phyloP scores from a whole-genome alignment of 257 asterid genomes.

The Cinchona pubescens region DNA sequence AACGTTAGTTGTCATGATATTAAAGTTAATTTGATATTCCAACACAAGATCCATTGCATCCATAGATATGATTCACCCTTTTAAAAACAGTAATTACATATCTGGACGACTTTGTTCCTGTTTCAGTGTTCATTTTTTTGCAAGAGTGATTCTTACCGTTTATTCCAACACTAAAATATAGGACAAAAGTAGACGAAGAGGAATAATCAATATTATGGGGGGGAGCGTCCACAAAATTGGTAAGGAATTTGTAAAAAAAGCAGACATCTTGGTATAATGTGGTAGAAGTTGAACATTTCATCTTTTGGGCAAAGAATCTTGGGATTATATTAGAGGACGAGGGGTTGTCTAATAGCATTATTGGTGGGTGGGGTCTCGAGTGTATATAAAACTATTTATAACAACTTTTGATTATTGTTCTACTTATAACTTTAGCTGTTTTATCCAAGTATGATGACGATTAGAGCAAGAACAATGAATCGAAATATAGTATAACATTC shows the following conservation, averaged over 20 bases:
- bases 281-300: conserved; percentile 34
- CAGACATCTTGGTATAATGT: conserved; percentile 36
- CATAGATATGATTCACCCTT: too few relatives aligned
- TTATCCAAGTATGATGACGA: conserved; percentile 23
- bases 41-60: too few relatives aligned
- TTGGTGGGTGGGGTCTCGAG: conserved; percentile 33
- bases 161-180: too few relatives aligned
- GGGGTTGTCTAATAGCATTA: conserved; percentile 24
- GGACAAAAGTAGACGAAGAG: conserved; percentile 6
- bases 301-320: conserved; percentile 28
- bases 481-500: conserved; percentile 14
- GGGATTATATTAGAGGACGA: conserved; percentile 10
- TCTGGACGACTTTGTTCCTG: too few relatives aligned
- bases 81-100: too few relatives aligned
- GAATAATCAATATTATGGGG: neutral
- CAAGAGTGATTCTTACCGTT: too few relatives aligned
- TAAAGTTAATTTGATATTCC: too few relatives aligned
- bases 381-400: neutral
- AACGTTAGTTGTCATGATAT: too few relatives aligned
- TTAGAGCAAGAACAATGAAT: conserved; percentile 12
- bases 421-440: conserved; percentile 32
- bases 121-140: too few relatives aligned
- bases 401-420: neutral
- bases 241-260: conserved; percentile 21
- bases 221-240: conserved; percentile 4